Conservation (phyloP, 2,329 filamentous ascomycete genomes). For the Hypoxylon sp. region DNA sequence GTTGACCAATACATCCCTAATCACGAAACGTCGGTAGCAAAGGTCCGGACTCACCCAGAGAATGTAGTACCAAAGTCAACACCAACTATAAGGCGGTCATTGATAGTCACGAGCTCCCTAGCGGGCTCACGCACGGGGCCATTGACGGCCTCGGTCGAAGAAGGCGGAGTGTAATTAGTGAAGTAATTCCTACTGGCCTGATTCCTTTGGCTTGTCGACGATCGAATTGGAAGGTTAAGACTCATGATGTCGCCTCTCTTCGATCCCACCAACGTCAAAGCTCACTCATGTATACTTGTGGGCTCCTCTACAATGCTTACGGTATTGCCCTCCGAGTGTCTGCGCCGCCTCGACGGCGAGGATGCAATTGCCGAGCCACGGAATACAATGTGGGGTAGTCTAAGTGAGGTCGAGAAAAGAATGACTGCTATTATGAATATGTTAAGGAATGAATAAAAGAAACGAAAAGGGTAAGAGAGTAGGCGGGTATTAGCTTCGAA, state of each 20-base stretch:
- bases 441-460: slow-evolving; percentile 11
- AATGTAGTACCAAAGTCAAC: slow-evolving; percentile 91
- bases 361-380: slow-evolving; percentile 4
- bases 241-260: slow-evolving; percentile 59
- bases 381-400: slow-evolving; percentile 9
- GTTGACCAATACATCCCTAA: neutral
- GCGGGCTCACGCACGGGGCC: slow-evolving; percentile 71
- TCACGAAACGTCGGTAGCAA: slow-evolving; percentile 2
- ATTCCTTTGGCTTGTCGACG: slow-evolving; percentile 65
- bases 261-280: slow-evolving; percentile 19
- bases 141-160: slow-evolving; percentile 74
- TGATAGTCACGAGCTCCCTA: slow-evolving; percentile 66
- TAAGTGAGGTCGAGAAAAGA: slow-evolving; percentile 9
- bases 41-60: slow-evolving; percentile 71
- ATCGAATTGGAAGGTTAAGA: slow-evolving; percentile 67
- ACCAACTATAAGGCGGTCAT: slow-evolving; percentile 80
- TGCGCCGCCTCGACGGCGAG: slow-evolving; percentile 23
- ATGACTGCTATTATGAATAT: neutral
- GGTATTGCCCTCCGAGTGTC: slow-evolving; percentile 1
- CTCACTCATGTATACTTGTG: slow-evolving; percentile 34
- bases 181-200: slow-evolving; percentile 71
- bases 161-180: slow-evolving; percentile 68
- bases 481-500: slow-evolving; percentile 17
- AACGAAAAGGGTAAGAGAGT: neutral
- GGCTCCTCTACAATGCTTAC: slow-evolving; percentile 7